A percentile compares a stretch with the other conserved stretches of the same genome.
Conservation (phyloP, 495 filamentous ascomycete genomes). For the Cryomyces minteri region DNA sequence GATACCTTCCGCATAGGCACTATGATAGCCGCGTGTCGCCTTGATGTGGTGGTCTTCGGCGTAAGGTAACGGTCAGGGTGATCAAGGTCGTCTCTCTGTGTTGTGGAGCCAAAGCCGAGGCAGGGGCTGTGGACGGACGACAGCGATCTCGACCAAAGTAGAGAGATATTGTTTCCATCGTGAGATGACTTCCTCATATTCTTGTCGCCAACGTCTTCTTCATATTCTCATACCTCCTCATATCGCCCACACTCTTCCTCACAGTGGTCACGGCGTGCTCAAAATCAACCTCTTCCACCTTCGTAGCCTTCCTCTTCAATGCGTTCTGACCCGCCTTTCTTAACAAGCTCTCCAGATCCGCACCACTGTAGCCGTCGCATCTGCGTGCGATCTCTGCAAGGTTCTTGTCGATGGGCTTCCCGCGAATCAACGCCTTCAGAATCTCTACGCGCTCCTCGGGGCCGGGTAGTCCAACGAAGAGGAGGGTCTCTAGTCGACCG, state of each 20-base stretch:
- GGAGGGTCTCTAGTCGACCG: slow-evolving; percentile 69
- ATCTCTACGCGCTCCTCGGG: slow-evolving; percentile 71
- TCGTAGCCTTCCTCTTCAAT: slow-evolving; percentile 31
- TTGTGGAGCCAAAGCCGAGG: too few relatives aligned
- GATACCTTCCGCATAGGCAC: too few relatives aligned
- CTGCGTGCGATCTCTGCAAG: slow-evolving; percentile 45
- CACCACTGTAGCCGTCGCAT: slow-evolving; percentile 78
- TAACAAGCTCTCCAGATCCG: slow-evolving; percentile 65
- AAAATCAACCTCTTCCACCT: slow-evolving; percentile 43
- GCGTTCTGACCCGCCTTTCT: slow-evolving; percentile 62
- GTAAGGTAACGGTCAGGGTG: too few relatives aligned
- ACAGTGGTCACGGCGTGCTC: slow-evolving; percentile 50
- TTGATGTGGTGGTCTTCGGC: too few relatives aligned
- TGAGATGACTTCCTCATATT: neutral
- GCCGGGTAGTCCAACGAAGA: slow-evolving; percentile 80
- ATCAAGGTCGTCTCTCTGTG: too few relatives aligned
- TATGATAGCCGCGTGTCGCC: too few relatives aligned
- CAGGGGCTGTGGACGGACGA: too few relatives aligned
- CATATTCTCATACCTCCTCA: slow-evolving; percentile 49
- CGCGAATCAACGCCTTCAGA: slow-evolving; percentile 53
- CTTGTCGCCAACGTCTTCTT: slow-evolving; percentile 13
- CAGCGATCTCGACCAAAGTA: too few relatives aligned
- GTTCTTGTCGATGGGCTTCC: slow-evolving; percentile 30
- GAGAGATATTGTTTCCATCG: too few relatives aligned
- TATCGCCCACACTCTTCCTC: slow-evolving; percentile 63